Conservation (phyloP, 164 flowering plant species). For the Pachysandra terminalis region DNA sequence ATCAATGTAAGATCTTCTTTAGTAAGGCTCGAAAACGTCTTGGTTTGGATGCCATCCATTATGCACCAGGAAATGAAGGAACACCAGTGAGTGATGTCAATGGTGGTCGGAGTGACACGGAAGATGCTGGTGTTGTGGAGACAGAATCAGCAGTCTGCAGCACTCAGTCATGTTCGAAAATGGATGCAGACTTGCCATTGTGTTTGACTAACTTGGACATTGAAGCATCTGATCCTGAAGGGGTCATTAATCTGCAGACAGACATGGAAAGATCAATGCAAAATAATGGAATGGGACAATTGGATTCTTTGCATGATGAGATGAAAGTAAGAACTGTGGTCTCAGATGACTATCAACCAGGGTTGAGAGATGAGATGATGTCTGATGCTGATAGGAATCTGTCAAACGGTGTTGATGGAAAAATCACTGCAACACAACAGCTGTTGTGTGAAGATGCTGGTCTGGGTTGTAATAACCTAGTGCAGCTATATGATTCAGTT, state of each 20-base stretch:
- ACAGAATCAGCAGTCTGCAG: constrained; percentile 48
- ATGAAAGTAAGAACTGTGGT: constrained; percentile 7
- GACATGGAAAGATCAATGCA: constrained; percentile 24
- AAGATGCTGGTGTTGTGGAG: constrained; percentile 63
- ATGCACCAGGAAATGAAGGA: constrained; percentile 32
- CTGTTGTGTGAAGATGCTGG: background rate
- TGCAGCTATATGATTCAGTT: constrained; percentile 3
- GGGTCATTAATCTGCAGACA: constrained; percentile 15
- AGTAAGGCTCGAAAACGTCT: constrained; percentile 89
- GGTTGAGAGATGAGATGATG: constrained; percentile 8
- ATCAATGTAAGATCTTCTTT: constrained; percentile 86
- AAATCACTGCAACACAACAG: constrained; percentile 4
- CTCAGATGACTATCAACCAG: constrained; percentile 14
- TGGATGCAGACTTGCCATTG: constrained; percentile 40
- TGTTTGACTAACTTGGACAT: constrained; percentile 16
- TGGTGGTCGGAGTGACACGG: constrained; percentile 75
- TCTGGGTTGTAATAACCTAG: background rate
- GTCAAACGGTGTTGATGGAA: constrained; percentile 5
- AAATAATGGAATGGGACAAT: constrained; percentile 13
- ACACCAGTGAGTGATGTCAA: constrained; percentile 43
- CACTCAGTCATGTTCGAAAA: constrained; percentile 38
- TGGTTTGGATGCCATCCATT: constrained; percentile 58
- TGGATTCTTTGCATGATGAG: constrained; percentile 22
- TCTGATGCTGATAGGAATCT: constrained; percentile 17
- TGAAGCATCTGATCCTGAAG: constrained; percentile 29